Evolutionary conservation across 768 basidiomycete genomes (phyloP), one percentile per base, ranked within the genome.

Genomic region (Leccinum barrowsii): DNA sequence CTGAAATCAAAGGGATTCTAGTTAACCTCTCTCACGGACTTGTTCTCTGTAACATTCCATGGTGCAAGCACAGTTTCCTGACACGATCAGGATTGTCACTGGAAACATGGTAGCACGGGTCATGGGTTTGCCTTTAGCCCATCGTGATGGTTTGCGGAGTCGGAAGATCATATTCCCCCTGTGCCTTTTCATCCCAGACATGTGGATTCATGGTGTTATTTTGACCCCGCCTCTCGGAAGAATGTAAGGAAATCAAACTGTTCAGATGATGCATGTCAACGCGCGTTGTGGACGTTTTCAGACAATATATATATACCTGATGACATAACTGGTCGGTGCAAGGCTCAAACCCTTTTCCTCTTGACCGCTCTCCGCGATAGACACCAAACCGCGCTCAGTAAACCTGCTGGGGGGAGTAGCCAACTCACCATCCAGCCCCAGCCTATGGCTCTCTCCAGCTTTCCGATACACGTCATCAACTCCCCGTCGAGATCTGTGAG

Each of bases 371-470:
- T 73, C 76, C 77, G 75, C 1, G 64, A 60, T 19, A 81, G 52
- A 6, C 70, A 74, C 73, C 70, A 75, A n/a, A 66, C 17, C 0
- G 79, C 85, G 1, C 79, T 80, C n/a, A 80, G 24, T 15, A 86
- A 46, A 1, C 80, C 83, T 28, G 74, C 59, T 0, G 84, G 85
- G 8, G 86, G 86, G 15, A 83, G 65, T 21, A 86, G 62, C 85
- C 85, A 87, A 55, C 79, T 81, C n/a, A 88, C 28, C 54, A 79
- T 67, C 86, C 87, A 88, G 5, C 70, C 67, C 80, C 82, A 82
- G 8, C 86, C 84, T 0, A 74, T 78, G 17, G 79, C 74, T 40
- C 74, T 76, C 52, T 80, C 75, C 8, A 84, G 59, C 52, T 67
- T 70, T 47, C 67, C 66, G 7, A 85, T 60, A 70, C 89, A 71